Base-by-base conservation (phyloP, 257 asterid species). In the Parsonsia alboflavescens region DNA sequence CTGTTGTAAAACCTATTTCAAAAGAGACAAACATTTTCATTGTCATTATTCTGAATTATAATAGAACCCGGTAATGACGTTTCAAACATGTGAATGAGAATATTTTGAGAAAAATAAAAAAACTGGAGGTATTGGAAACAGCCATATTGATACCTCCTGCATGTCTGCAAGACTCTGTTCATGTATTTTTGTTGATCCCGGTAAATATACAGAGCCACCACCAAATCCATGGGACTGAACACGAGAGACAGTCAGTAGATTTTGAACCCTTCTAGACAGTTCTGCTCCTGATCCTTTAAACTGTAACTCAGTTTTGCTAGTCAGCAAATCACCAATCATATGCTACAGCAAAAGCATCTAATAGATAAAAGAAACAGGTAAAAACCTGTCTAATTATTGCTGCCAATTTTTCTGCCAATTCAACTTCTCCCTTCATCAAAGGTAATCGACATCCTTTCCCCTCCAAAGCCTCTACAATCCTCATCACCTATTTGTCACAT, bases 201-300 rank as follows among this genome's bases (percentile, higher is more conserved):
- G 97, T 61, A 92, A 85, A 82, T 84, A 89, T 75, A 84, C 65
- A 16, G 96, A 92, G 65, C 90, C 92, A 75, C 93, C 86, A 73
- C 82, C 80, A 71, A 92, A 78, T 59, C 96, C 90, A 80, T 92
- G 88, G 63, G 82, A 86, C 81, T 90, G 91, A 74, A 90, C 93
- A 75, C 96, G 95, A 72, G 94, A 88, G 41, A 92, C 24, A 24
- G 86, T 86, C 68, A 88, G 88, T 49, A 95, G 88, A 86, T 92
- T 92, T 81, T 90, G 98, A 77, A 95, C 97, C 84, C 99, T 84
- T 82, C 96, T 81, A 42, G 93, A 89, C 76, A 95, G 94, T 79
- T 92, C 99, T 59, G 96, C 98, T 83, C 97, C 99, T 5, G 97
- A 82, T 70, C 99, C 99, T 84, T 88, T 92, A 78, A 95, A 73